phyloP scores from a whole-genome alignment of 2,329 filamentous ascomycete species.

The Elsinoe australis region DNA sequence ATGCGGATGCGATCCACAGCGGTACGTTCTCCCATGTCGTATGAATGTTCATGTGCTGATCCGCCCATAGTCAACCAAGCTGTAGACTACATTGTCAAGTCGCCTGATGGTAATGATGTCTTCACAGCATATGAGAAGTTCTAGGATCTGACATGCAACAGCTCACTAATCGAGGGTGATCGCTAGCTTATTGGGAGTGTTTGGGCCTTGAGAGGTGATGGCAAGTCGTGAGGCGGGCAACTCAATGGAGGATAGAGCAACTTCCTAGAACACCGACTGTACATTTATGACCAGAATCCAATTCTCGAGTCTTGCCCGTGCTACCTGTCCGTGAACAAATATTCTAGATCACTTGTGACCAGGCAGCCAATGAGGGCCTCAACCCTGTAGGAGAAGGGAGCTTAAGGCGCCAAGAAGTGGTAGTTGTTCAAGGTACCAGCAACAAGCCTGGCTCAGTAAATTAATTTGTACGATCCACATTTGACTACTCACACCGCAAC shows the following conservation, averaged over 20 bases:
- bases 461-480: too few relatives aligned
- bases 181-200: background rate
- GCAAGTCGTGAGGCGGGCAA: too few relatives aligned
- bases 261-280: conserved; percentile 14
- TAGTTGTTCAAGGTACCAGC: too few relatives aligned
- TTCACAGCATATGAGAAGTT: too few relatives aligned
- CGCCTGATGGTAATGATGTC: conserved; percentile 92
- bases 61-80: conserved; percentile 71
- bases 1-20: conserved; percentile 88
- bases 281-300: conserved; percentile 12
- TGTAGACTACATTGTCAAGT: conserved; percentile 84
- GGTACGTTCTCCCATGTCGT: conserved; percentile 50
- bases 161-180: conserved; percentile 26
- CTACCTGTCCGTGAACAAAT: background rate
- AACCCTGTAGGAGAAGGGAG: too few relatives aligned
- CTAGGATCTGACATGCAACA: too few relatives aligned
- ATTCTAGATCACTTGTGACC: too few relatives aligned
- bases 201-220: too few relatives aligned
- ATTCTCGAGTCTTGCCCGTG: background rate
- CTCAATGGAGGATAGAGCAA: conserved; percentile 4
- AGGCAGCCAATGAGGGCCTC: too few relatives aligned
- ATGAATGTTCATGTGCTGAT: conserved; percentile 27
- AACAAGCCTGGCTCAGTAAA: too few relatives aligned
- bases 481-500: too few relatives aligned
- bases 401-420: too few relatives aligned